Evolutionary conservation across 2,329 filamentous ascomycete genomes (phyloP), one percentile per base, ranked within the genome.

Genomic region (Aspergillus sergii): DNA sequence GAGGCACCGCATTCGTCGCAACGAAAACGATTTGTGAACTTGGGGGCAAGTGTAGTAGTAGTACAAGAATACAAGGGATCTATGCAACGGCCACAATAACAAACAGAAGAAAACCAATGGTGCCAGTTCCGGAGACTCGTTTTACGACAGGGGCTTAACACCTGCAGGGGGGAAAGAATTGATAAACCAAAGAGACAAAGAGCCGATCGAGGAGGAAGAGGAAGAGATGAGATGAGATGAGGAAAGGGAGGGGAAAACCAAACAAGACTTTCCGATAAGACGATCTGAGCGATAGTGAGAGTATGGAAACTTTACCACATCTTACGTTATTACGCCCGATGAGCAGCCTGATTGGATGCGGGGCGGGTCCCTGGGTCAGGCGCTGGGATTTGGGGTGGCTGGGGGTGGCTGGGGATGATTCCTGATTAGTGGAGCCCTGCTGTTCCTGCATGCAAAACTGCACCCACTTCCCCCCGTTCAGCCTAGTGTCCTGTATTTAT

Each of bases 381-480:
- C 14, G 34, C 34, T 36, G 34, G 14, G 34, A 16, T 23, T 53
- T 34, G 50, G 28, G 50, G 51, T 54, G 51, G 51, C 51, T 54
- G 51, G 51, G 51, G 51, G 51, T 54, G 51, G 51, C 51, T 54
- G 51, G 51, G 16, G n/a, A 36, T 32, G 2, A n/a, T 14, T 23
- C 10, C 30, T 21, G 32, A 54, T 54, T 54, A 32, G 51, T 36
- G 12, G 19, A 36, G 10, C 5, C 2, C 4, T 0, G 2, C 9
- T 54, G 51, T 54, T 54, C 51, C 51, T 54, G 51, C 51, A 54
- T 54, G 51, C 32, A 21, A 21, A n/a, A 36, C 9, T 32, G 19
- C 34, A 19, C 12, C 30, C 12, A 32, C 48, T 5, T 32, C 32
- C 28, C 51, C 21, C 5, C 6, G 11, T 21, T 7, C 12, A 16